Percentiles rank a stretch among this genome's conserved stretches.
Conservation (phyloP, 2,329 filamentous ascomycete genomes). For the Basipetospora chlamydospora region DNA sequence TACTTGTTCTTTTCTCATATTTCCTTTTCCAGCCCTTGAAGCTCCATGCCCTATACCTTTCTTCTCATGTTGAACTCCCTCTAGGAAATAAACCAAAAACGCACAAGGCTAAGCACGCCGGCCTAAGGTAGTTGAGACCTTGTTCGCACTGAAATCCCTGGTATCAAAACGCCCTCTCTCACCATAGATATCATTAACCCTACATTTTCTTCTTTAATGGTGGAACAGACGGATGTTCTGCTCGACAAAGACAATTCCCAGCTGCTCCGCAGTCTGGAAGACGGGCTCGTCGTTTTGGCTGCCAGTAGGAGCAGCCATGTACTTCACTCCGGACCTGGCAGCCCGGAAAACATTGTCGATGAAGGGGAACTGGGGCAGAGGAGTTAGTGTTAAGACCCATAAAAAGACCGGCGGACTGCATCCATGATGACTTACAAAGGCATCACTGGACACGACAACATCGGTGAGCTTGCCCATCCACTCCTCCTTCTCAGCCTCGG, state of each 20-base stretch:
- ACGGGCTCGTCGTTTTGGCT: slow-evolving; percentile 75
- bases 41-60: neutral
- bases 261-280: slow-evolving; percentile 79
- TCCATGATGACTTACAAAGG: slow-evolving; percentile 55
- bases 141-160: no score
- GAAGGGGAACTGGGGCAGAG: slow-evolving; percentile 68
- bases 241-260: slow-evolving; percentile 89
- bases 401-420: neutral
- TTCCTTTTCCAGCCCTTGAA: neutral
- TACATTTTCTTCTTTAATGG: slow-evolving; percentile 69
- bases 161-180: neutral
- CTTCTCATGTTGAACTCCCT: slow-evolving; percentile 3
- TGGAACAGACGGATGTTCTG: slow-evolving; percentile 91
- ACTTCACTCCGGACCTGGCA: slow-evolving; percentile 78
- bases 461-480: slow-evolving; percentile 73
- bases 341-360: slow-evolving; percentile 95
- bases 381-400: slow-evolving; percentile 12
- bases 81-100: no score
- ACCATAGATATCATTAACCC: neutral
- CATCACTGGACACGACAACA: slow-evolving; percentile 84
- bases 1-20: no score
- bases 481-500: slow-evolving; percentile 64
- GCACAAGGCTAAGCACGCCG: slow-evolving; percentile 4
- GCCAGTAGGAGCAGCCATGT: slow-evolving; percentile 83
- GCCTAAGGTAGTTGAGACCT: slow-evolving; percentile 6